Percentiles rank a stretch among this genome's conserved stretches.
Conservation (phyloP, 176 grass and related monocot genomes). For the Oryza punctata region DNA sequence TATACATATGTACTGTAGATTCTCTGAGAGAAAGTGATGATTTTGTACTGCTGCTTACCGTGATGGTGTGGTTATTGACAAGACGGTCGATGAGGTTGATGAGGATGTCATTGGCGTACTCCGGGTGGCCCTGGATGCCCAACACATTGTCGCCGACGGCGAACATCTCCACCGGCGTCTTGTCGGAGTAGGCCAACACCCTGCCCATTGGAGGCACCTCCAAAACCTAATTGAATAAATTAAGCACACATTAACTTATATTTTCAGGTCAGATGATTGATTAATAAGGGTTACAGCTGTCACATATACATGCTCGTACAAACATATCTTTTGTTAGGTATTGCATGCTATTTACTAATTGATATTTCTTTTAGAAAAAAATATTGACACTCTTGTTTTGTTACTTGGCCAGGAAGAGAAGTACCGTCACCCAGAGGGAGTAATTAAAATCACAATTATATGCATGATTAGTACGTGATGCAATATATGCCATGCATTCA, state of each 20-base stretch:
- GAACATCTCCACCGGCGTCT: constrained; percentile 71
- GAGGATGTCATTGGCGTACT: constrained; percentile 67
- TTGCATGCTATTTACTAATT: too few species aligned
- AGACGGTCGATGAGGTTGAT: constrained; percentile 60
- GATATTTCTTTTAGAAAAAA: too few species aligned
- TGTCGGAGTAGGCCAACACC: constrained; percentile 68
- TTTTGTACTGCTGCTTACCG: neutral
- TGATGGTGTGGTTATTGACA: constrained; percentile 26
- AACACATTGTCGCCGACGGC: constrained; percentile 47
- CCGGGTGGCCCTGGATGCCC: constrained; percentile 78
- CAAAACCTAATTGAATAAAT: constrained; percentile 39
- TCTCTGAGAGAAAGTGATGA: too few species aligned
- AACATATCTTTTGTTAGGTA: too few species aligned
- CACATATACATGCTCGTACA: too few species aligned
- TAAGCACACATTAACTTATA: neutral
- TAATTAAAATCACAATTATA: too few species aligned
- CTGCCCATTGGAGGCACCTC: constrained; percentile 52
- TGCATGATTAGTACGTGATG: too few species aligned
- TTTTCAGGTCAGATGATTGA: neutral
- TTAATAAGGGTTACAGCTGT: neutral
- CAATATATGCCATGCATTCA: too few species aligned
- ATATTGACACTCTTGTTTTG: too few species aligned
- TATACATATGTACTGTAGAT: too few species aligned
- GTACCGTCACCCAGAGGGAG: too few species aligned
- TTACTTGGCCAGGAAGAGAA: too few species aligned